These are phyloP conservation scores for Xylaria sp. DNA, from an alignment of 495 filamentous ascomycete species.

Conservation along the genomic window DNA sequence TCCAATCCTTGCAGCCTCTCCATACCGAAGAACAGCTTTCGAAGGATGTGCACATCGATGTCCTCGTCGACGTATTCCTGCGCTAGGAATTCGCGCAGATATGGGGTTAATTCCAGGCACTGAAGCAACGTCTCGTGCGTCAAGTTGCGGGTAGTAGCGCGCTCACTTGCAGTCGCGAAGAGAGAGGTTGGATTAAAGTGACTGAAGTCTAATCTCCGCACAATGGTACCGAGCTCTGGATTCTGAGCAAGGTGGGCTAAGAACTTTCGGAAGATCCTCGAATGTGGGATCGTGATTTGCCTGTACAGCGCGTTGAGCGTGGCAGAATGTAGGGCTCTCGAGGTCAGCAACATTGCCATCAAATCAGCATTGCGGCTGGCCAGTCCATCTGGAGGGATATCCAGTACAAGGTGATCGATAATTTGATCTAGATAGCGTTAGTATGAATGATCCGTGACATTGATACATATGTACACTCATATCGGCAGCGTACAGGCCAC, in stretches of 20 bases:
- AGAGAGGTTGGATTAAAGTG: constrained; percentile 86
- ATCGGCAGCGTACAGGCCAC: constrained; percentile 4
- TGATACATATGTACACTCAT: constrained; percentile 11
- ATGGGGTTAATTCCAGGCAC: constrained; percentile 77
- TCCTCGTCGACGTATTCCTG: constrained; percentile 89
- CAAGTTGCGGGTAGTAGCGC: constrained; percentile 79
- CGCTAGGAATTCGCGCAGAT: constrained; percentile 79
- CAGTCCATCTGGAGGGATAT: constrained; percentile 79
- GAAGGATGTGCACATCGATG: constrained; percentile 69
- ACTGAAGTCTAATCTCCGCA: constrained; percentile 84
- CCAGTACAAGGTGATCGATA: constrained; percentile 75
- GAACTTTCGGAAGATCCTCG: constrained; percentile 85
- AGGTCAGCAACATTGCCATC: constrained; percentile 78
- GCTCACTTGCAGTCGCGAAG: constrained; percentile 81
- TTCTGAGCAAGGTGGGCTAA: constrained; percentile 72
- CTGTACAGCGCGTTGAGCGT: constrained; percentile 81
- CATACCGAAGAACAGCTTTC: constrained; percentile 76
- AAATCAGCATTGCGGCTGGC: constrained; percentile 82
- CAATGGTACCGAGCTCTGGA: constrained; percentile 76
- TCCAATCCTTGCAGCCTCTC: constrained; percentile 75
- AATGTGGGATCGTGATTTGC: constrained; percentile 87
- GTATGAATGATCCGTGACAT: background rate
- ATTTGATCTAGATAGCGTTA: constrained; percentile 62
- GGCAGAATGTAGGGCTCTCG: constrained; percentile 74
- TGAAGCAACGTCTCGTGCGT: constrained; percentile 77